Percentiles rank a stretch among this genome's conserved stretches.
Evolutionary conservation across 345 rosid genomes (phyloP).

Genomic region (Geranium rotundifolium): DNA sequence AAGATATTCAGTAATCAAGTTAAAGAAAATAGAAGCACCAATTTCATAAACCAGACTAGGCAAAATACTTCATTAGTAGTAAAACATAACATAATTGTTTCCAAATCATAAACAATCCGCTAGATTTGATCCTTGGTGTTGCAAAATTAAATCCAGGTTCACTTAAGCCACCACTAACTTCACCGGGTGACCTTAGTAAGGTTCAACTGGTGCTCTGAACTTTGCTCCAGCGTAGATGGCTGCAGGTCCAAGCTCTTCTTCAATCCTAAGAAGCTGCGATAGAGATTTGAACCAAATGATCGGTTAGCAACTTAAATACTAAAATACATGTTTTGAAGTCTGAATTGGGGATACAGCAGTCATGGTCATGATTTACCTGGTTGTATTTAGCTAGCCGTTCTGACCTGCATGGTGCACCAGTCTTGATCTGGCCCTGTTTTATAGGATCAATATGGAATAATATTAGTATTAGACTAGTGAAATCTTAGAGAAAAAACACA

Average conservation of each 20-base stretch:
- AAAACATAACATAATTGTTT: too few relatives aligned
- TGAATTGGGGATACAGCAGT: too few relatives aligned
- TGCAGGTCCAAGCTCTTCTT: conserved; percentile 76
- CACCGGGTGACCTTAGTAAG: conserved; percentile 35
- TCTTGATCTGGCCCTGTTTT: conserved; percentile 56
- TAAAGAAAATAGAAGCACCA: too few relatives aligned
- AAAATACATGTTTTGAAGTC: too few relatives aligned
- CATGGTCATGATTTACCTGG: conserved; percentile 28
- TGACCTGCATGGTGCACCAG: conserved; percentile 65
- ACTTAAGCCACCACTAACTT: neutral
- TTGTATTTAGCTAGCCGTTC: conserved; percentile 69
- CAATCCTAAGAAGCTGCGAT: conserved; percentile 66
- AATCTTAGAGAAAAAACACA: neutral
- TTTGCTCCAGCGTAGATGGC: conserved; percentile 74
- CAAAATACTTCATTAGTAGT: too few relatives aligned
- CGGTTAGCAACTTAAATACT: neutral
- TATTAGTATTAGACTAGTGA: neutral
- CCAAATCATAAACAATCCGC: too few relatives aligned
- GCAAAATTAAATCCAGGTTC: neutral
- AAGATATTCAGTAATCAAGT: too few relatives aligned
- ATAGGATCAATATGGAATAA: neutral
- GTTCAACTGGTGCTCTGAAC: conserved; percentile 87
- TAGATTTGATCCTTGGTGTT: too few relatives aligned
- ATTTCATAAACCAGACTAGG: too few relatives aligned
- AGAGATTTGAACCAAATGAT: neutral